Conservation (phyloP, 768 basidiomycete genomes). For the Gyrodon lividus region DNA sequence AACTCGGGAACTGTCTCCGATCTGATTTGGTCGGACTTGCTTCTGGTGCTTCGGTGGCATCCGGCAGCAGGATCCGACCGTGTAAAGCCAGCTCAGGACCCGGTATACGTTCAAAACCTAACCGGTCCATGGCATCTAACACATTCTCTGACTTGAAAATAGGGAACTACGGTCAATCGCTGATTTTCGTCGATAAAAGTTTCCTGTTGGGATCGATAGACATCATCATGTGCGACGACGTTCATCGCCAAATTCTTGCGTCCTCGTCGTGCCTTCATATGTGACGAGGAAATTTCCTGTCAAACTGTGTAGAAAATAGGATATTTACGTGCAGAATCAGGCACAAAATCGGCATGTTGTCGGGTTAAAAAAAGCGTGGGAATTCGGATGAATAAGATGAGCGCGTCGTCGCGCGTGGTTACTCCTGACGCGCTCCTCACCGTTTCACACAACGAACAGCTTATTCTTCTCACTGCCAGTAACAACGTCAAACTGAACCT, state of each 20-base stretch:
- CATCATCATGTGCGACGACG: too few relatives aligned
- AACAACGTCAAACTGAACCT: constrained; percentile 27
- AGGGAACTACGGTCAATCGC: not conserved
- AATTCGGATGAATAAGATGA: constrained; percentile 37
- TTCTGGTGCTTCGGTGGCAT: constrained; percentile 17
- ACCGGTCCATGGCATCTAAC: not conserved
- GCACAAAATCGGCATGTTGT: constrained; percentile 20
- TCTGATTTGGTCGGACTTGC: constrained; percentile 28
- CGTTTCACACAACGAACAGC: constrained; percentile 39
- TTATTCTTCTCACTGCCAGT: constrained; percentile 31
- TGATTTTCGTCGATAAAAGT: too few relatives aligned
- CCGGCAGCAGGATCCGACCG: constrained; percentile 9
- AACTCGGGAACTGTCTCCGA: constrained; percentile 16
- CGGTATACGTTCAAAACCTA: not conserved
- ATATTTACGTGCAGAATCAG: constrained; percentile 16
- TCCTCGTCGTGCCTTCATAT: constrained; percentile 15
- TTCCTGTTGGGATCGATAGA: too few relatives aligned
- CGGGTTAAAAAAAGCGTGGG: constrained; percentile 31
- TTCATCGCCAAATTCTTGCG: constrained; percentile 6
- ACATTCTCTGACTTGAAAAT: constrained; percentile 3
- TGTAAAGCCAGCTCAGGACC: constrained; percentile 13
- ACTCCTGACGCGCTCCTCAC: constrained; percentile 39
- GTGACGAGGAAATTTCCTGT: constrained; percentile 5
- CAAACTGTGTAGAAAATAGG: constrained; percentile 12
- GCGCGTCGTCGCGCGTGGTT: constrained; percentile 36